Conservation (phyloP, 345 rosid species). For the Euphorbia lathyris region DNA sequence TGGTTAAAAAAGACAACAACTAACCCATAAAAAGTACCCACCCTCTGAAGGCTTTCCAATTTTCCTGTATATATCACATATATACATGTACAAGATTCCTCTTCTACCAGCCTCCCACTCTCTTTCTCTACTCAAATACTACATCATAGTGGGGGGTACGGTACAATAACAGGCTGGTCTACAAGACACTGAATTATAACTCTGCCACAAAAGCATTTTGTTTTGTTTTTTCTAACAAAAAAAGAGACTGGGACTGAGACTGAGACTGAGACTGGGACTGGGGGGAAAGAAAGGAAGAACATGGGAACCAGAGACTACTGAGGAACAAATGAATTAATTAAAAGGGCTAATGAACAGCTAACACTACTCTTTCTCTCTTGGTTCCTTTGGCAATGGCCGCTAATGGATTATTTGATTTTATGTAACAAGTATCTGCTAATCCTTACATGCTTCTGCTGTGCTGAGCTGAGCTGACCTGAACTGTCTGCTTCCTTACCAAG, state of each 20-base stretch:
- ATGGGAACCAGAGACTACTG: conserved; percentile 49
- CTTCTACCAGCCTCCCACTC: conserved; percentile 39
- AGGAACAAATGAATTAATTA: conserved; percentile 62
- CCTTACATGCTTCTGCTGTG: conserved; percentile 26
- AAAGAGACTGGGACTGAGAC: too few relatives aligned
- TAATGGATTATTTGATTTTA: conserved; percentile 34
- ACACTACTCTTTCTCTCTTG: conserved; percentile 50
- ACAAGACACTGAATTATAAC: conserved; percentile 31
- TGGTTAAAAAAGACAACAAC: conserved; percentile 43
- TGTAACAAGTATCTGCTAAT: conserved; percentile 47
- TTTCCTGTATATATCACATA: conserved; percentile 49
- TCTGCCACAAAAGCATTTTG: conserved; percentile 1
- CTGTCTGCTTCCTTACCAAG: conserved; percentile 17
- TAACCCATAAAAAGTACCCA: conserved; percentile 45
- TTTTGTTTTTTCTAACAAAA: not conserved
- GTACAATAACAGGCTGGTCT: conserved; percentile 47
- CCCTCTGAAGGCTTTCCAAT: conserved; percentile 44
- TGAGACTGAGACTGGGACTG: too few relatives aligned
- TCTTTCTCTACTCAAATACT: conserved; percentile 37
- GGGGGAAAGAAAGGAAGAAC: conserved; percentile 26
- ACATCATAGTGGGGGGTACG: conserved; percentile 41
- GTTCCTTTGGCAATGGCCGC: conserved; percentile 40
- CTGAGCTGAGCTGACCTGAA: too few relatives aligned
- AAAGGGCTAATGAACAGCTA: conserved; percentile 45
- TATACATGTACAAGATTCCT: conserved; percentile 48